Evolutionary conservation across 495 filamentous ascomycete genomes (phyloP).

Genomic region (Oleoguttula mirabilis): DNA sequence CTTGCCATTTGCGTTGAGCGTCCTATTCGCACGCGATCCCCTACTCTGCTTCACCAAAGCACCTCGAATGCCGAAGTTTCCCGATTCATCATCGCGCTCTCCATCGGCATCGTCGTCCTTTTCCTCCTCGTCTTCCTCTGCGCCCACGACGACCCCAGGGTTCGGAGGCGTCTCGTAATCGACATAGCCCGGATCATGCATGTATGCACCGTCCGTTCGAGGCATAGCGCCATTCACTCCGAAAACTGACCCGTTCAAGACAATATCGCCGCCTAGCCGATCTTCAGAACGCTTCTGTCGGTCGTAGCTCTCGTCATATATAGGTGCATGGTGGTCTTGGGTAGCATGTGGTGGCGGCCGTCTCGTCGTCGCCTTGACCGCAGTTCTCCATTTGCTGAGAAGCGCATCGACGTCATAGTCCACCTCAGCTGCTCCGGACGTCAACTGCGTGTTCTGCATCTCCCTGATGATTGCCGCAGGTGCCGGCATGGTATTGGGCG

Average conservation of each 20-base stretch:
- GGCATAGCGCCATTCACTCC: constrained; percentile 15
- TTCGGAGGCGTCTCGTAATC: constrained; percentile 12
- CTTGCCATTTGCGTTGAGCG: constrained; percentile 4
- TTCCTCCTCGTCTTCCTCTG: constrained; percentile 2
- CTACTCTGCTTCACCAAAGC: background rate
- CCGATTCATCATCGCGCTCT: background rate
- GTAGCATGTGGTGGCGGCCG: background rate
- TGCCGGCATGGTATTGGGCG: constrained; percentile 51
- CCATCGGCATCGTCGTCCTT: constrained; percentile 1
- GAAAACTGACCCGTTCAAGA: constrained; percentile 13
- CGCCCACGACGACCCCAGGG: constrained; percentile 8
- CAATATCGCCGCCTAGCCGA: constrained; percentile 3
- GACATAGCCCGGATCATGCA: background rate
- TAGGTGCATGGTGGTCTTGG: background rate
- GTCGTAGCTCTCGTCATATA: background rate
- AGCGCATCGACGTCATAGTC: constrained; percentile 15
- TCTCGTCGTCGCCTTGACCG: constrained; percentile 1
- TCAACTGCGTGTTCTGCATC: background rate
- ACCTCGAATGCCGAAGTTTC: background rate
- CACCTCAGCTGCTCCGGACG: background rate
- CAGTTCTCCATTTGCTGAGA: constrained; percentile 10
- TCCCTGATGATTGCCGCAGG: constrained; percentile 30
- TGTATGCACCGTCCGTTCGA: background rate
- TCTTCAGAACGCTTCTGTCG: background rate
- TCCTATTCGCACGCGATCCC: background rate